Conservation (phyloP, 345 rosid species). For the Raphanus raphanistrum region DNA sequence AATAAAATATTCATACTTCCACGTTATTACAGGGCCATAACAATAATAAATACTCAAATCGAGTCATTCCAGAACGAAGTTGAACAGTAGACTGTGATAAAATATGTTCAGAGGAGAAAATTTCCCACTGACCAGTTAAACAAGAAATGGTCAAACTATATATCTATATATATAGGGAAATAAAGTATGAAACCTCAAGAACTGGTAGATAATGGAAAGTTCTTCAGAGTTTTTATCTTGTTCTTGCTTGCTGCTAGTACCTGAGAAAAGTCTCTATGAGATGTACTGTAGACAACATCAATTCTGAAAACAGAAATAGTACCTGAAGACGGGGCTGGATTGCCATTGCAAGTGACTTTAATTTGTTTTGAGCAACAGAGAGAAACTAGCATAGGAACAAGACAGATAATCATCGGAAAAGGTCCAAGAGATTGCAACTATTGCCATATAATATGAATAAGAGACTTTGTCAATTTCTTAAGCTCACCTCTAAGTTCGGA, state of each 20-base stretch:
- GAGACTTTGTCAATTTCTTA: conserved; percentile 13
- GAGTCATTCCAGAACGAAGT: not conserved
- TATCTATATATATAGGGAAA: not conserved
- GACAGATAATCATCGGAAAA: not conserved
- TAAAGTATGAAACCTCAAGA: conserved; percentile 66
- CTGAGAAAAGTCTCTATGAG: conserved; percentile 40
- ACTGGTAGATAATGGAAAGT: conserved; percentile 86
- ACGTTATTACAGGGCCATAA: not conserved
- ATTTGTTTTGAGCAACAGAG: conserved; percentile 95
- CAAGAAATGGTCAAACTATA: not conserved
- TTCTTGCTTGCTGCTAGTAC: conserved; percentile 98
- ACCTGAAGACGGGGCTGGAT: conserved; percentile 99
- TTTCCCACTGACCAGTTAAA: conserved; percentile 1
- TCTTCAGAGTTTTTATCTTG: conserved; percentile 85
- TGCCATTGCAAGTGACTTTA: conserved; percentile 95
- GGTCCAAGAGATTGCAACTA: not conserved
- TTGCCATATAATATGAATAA: not conserved
- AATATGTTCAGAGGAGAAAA: not conserved
- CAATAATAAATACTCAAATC: not conserved
- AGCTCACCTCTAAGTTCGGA: conserved; percentile 89
- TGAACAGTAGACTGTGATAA: not conserved
- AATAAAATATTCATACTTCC: not conserved
- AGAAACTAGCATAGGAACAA: conserved; percentile 60
- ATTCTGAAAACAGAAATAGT: conserved; percentile 26
- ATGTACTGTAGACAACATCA: conserved; percentile 8